These are phyloP conservation scores for Athelia sp. DNA, from an alignment of 1,284 basidiomycete species.

Conservation along the genomic window DNA sequence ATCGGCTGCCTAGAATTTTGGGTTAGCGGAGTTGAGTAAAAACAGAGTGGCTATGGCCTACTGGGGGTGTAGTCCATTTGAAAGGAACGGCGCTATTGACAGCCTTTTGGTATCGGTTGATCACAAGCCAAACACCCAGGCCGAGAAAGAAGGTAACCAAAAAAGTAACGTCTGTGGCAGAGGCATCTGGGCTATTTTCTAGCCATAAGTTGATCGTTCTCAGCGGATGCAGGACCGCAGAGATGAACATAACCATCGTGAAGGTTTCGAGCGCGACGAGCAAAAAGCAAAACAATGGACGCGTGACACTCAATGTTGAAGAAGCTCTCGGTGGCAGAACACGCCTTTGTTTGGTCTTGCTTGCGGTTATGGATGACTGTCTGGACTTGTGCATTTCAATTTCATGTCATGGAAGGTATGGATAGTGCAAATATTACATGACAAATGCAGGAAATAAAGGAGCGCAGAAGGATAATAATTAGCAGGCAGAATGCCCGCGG, in stretches of 20 bases:
- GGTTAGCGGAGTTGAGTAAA: conserved; percentile 2
- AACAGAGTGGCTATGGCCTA: conserved; percentile 27
- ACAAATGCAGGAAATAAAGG: too few species aligned
- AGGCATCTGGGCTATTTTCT: conserved; percentile 38
- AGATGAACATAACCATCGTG: conserved; percentile 38
- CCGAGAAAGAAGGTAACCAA: conserved; percentile 61
- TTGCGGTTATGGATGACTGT: too few species aligned
- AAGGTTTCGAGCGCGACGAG: conserved; percentile 2
- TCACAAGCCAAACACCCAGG: conserved; percentile 72
- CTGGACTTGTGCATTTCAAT: too few species aligned
- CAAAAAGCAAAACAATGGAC: too few species aligned
- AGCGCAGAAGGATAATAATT: too few species aligned
- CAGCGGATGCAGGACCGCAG: conserved; percentile 46
- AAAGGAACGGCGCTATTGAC: conserved; percentile 71
- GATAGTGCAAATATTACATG: too few species aligned
- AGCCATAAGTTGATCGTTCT: conserved; percentile 41
- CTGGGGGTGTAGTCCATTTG: conserved; percentile 49
- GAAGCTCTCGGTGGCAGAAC: too few species aligned
- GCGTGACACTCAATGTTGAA: too few species aligned
- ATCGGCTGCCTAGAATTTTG: conserved; percentile 37
- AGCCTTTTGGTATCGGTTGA: conserved; percentile 65
- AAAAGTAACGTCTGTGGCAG: conserved; percentile 50
- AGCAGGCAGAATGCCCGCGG: too few species aligned
- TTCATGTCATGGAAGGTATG: too few species aligned
- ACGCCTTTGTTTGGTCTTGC: too few species aligned